Evolutionary conservation across 768 basidiomycete genomes (phyloP), one percentile per base, ranked within the genome.

Genomic region (Neoboletus brunneissimus): DNA sequence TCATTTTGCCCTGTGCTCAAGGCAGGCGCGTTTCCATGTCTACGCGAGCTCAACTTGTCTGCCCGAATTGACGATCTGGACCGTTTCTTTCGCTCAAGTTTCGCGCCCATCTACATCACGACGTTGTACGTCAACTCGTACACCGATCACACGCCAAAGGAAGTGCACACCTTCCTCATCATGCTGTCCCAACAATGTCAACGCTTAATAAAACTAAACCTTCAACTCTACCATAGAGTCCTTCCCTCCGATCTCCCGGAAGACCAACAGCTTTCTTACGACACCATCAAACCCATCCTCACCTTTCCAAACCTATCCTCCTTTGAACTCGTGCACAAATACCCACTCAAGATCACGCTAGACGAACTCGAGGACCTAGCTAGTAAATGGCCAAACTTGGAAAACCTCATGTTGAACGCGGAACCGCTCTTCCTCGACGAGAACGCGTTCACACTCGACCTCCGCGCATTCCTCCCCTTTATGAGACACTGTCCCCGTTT

Each of bases 91-190:
- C 64, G 69, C 34, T 64, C 67, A 2, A 58, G 72, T 4, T 82
- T 76, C 54, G 73, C 81, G 0, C 86, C 86, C 0, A 61, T 64
- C 6, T 79, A 79, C 43, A 65, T 87, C 34, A 80, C 77, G 0
- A 69, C 69, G n/a, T 69, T 87, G 7, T 82, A 79, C 61, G 57
- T 86, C 48, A 83, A 83, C 57, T 77, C 80, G 2, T 72, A 77
- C 22, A 61, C 72, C 4, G 62, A 76, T n/a, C 79, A 83, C 55
- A 59, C 74, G 0, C 79, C 82, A 0, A 54, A 70, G 4, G 64
- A 73, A 18, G 55, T 87, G 5, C 72, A 73, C 48, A 63, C 73
- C 0, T 69, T 86, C 48, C 71, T 86, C 38, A 64, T 61, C n/a
- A 69, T 71, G 5, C 62, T 85, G 20, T 70, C 78, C 5, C 74